phyloP scores from a whole-genome alignment of 129 eudicot genomes.

The Gnaphalium uliginosum region DNA sequence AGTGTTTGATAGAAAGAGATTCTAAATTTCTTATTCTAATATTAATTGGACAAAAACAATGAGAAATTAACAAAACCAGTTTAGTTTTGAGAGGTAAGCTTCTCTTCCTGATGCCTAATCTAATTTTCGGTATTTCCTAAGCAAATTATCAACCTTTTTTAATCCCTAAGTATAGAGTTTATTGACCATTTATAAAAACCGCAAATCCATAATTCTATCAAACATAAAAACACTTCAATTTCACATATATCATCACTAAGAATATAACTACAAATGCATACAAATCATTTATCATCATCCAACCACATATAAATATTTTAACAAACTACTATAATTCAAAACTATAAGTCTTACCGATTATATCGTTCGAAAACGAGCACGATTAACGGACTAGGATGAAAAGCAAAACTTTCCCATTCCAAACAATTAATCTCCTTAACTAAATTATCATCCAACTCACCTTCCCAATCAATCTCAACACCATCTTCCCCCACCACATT shows the following conservation, averaged over 20 bases:
- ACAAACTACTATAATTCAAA: neutral
- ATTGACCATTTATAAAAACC: neutral
- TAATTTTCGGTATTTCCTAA: neutral
- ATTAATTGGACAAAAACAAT: neutral
- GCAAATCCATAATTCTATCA: neutral
- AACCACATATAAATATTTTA: neutral
- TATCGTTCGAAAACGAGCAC: conserved; percentile 93
- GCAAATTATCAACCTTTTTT: neutral
- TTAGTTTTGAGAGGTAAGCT: neutral
- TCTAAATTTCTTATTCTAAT: neutral
- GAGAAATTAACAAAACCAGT: neutral
- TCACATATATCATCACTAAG: neutral
- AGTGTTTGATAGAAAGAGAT: neutral
- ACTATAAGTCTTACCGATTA: conserved; percentile 49
- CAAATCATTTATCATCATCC: neutral
- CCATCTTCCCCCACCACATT: conserved; percentile 92
- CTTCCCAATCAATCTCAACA: conserved; percentile 93
- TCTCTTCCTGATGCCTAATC: neutral
- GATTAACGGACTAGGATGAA: conserved; percentile 91
- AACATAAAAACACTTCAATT: neutral
- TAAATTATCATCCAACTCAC: conserved; percentile 80
- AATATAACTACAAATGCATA: neutral
- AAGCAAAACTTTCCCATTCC: conserved; percentile 96
- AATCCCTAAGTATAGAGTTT: neutral
- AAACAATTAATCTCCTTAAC: conserved; percentile 89